Conservation (phyloP, 164 flowering plant species). For the Nelumbo lutea region DNA sequence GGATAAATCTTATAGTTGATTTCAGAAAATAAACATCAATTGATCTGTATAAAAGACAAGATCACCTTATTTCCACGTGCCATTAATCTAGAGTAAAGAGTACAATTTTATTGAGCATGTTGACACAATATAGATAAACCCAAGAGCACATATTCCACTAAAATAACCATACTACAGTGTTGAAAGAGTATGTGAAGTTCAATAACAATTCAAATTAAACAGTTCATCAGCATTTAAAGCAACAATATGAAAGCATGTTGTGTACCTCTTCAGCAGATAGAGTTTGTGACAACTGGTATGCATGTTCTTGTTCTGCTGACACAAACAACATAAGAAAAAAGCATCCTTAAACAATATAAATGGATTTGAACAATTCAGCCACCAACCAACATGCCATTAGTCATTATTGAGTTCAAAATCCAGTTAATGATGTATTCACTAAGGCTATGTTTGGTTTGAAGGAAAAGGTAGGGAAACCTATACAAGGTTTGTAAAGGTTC, state of each 20-base stretch:
- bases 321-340: conserved; percentile 9
- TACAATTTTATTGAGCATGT: not conserved
- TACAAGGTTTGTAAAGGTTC: too few relatives aligned
- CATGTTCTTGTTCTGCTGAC: conserved; percentile 40
- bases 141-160: not conserved
- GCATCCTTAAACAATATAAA: conserved; percentile 3
- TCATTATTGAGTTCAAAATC: too few relatives aligned
- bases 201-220: not conserved
- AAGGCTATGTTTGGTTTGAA: too few relatives aligned
- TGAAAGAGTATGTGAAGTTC: not conserved
- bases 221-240: not conserved
- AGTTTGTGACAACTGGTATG: conserved; percentile 29
- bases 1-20: not conserved
- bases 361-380: not conserved
- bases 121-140: not conserved
- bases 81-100: not conserved
- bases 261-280: conserved; percentile 54
- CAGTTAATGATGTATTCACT: too few relatives aligned
- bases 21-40: not conserved
- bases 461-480: too few relatives aligned
- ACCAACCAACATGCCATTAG: too few relatives aligned
- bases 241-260: not conserved
- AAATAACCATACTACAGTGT: not conserved
- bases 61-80: not conserved
- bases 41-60: not conserved